Percentiles rank a stretch among this genome's conserved stretches.
Evolutionary conservation across 1,139 yeast species (phyloP).

Genomic region (Suhomyces choctaworum): DNA sequence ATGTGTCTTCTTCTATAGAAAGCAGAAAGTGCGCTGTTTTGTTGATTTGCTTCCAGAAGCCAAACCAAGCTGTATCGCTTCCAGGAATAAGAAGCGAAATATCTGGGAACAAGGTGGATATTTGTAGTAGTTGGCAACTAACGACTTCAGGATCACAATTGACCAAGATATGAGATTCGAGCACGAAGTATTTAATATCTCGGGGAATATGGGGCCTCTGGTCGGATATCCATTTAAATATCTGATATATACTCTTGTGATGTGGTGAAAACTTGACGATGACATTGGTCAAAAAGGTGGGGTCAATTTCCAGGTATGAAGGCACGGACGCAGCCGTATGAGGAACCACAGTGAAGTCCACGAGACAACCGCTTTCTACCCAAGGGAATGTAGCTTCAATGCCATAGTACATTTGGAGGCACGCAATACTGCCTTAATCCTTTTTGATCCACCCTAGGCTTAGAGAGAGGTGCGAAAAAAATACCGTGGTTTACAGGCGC

Average conservation of each 20-base stretch:
- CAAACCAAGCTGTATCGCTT: slow-evolving; percentile 1
- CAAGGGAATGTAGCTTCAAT: not conserved
- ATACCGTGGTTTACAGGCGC: no score
- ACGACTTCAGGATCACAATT: not conserved
- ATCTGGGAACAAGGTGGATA: not conserved
- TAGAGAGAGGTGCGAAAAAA: no score
- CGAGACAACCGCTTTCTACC: not conserved
- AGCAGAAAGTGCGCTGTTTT: slow-evolving; percentile 2
- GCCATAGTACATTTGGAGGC: slow-evolving; percentile 3
- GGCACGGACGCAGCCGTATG: not conserved
- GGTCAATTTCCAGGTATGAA: not conserved
- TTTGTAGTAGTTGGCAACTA: not conserved
- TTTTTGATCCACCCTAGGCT: no score
- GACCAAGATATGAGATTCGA: not conserved
- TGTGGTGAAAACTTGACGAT: slow-evolving; percentile 1
- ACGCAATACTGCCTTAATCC: no score
- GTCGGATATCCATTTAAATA: not conserved
- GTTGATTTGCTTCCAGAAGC: not conserved
- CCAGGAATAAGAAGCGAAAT: slow-evolving; percentile 5
- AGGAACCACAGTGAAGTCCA: slow-evolving; percentile 1
- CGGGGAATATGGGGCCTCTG: not conserved
- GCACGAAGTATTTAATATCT: slow-evolving; percentile 1
- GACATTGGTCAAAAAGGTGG: not conserved
- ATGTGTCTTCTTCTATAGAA: not conserved
- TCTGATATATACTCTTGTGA: not conserved